Conservation (phyloP, 2,329 filamentous ascomycete species). For the Penicillium hesseltinei region DNA sequence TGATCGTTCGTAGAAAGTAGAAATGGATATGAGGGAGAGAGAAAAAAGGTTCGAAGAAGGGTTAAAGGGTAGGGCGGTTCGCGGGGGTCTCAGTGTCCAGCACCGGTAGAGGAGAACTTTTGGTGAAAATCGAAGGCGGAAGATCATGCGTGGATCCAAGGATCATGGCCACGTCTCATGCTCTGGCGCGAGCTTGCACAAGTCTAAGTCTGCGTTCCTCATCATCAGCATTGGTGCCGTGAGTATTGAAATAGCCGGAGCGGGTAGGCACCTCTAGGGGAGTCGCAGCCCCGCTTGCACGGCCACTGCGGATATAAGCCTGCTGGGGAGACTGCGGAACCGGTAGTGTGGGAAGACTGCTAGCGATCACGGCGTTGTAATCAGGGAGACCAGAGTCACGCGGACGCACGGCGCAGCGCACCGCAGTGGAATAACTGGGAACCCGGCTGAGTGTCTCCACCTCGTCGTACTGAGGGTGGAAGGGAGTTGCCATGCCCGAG, state of each 20-base stretch:
- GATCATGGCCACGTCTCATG: slow-evolving; percentile 15
- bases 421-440: slow-evolving; percentile 73
- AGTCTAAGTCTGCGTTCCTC: slow-evolving; percentile 42
- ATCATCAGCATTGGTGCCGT: slow-evolving; percentile 34
- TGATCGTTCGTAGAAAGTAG: neutral
- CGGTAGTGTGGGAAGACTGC: slow-evolving; percentile 26
- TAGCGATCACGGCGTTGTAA: slow-evolving; percentile 58
- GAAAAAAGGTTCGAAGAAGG: neutral
- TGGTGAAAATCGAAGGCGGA: neutral
- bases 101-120: slow-evolving; percentile 12
- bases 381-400: slow-evolving; percentile 59
- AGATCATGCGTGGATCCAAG: neutral
- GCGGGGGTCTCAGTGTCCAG: slow-evolving; percentile 17
- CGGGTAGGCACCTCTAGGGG: slow-evolving; percentile 30
- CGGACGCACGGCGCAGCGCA: slow-evolving; percentile 61
- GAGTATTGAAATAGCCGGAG: slow-evolving; percentile 25
- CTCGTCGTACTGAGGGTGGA: slow-evolving; percentile 51
- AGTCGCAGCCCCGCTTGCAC: slow-evolving; percentile 32
- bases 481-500: slow-evolving; percentile 45
- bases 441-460: slow-evolving; percentile 68
- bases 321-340: slow-evolving; percentile 39
- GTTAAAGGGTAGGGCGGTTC: neutral
- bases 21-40: neutral
- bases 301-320: slow-evolving; percentile 39
- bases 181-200: slow-evolving; percentile 40